Evolutionary conservation across 163 green algal species (phyloP), one percentile per base, ranked within the genome.

Genomic region (Trebouxia gelatinosa): DNA sequence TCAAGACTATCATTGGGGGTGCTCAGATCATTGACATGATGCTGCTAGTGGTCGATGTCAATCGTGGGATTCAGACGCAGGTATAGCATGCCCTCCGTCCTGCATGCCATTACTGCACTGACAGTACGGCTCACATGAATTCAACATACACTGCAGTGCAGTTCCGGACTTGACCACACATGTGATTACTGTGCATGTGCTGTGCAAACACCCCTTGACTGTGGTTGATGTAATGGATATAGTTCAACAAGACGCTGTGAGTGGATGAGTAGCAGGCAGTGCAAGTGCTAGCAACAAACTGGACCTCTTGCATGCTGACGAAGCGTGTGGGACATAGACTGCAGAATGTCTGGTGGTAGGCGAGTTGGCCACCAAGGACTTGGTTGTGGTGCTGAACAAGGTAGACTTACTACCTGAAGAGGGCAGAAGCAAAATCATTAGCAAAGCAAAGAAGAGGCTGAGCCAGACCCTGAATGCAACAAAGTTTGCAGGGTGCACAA

Each of bases 1-100:
- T 97, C 75, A 83, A 90, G 31, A 97, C 93, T 32, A 93, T 97
- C 82, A 89, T 97, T 34, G 94, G 95, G 2, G 93, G 94, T 0
- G 92, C 91, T 9, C 91, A 97, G 80, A 98, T 99, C 80, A 98
- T 99, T 58, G 94, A 99, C 83, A 90, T 95, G 75, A 97, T 98
- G 88, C 65, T 98, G 28, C 88, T 98, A 17, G 95, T 98, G 2
- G 83, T 98, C 0, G 95, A 99, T 80, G 85, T 97, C 38, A 97
- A 88, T 32, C 97, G 97, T 84, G 94, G 92, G 86, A 81, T 85
- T 46, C 80, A 84, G 66, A 74, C 59, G 34, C 38, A 71, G 54
- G 48, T 62, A 65, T 43, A 5, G 13, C 23, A 1, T 50, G n/a
- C n/a, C n/a, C n/a, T n/a, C n/a, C n/a, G n/a, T n/a, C n/a, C n/a